Evolutionary conservation across 2,329 filamentous ascomycete genomes (phyloP).

Genomic region (Stemphylium lycopersici): DNA sequence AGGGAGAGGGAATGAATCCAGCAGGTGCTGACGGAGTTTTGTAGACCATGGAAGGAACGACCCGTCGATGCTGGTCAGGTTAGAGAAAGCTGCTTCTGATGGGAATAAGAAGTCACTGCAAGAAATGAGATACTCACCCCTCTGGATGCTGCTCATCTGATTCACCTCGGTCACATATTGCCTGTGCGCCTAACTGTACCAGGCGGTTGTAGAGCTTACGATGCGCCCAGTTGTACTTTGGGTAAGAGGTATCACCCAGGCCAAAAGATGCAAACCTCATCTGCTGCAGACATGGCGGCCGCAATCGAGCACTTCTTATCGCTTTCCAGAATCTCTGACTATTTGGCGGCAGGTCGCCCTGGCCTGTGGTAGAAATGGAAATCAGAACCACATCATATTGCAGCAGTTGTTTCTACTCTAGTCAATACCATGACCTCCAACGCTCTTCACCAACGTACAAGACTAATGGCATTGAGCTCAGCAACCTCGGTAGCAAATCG

Average conservation of each 20-base stretch:
- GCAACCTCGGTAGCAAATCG: constrained; percentile 77
- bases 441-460: constrained; percentile 62
- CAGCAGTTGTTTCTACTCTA: constrained; percentile 50
- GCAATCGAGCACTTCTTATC: constrained; percentile 78
- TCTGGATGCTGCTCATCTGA: constrained; percentile 93
- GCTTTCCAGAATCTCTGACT: constrained; percentile 82
- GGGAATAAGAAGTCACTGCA: not conserved
- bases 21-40: constrained; percentile 68
- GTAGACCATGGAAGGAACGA: constrained; percentile 79
- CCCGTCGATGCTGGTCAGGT: constrained; percentile 71
- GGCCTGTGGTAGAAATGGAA: constrained; percentile 88
- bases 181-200: constrained; percentile 78
- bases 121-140: constrained; percentile 65
- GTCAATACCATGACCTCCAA: constrained; percentile 9
- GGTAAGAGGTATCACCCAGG: constrained; percentile 91
- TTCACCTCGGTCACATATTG: constrained; percentile 80
- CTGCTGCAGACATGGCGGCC: constrained; percentile 69
- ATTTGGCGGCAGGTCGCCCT: constrained; percentile 91
- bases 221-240: constrained; percentile 94
- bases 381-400: constrained; percentile 70
- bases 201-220: constrained; percentile 86
- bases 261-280: constrained; percentile 86
- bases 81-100: constrained; percentile 1
- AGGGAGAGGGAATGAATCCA: constrained; percentile 72
- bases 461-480: constrained; percentile 76